These are phyloP conservation scores for Komagataella populi DNA, from an alignment of 805 yeast species.

Conservation along the genomic window DNA sequence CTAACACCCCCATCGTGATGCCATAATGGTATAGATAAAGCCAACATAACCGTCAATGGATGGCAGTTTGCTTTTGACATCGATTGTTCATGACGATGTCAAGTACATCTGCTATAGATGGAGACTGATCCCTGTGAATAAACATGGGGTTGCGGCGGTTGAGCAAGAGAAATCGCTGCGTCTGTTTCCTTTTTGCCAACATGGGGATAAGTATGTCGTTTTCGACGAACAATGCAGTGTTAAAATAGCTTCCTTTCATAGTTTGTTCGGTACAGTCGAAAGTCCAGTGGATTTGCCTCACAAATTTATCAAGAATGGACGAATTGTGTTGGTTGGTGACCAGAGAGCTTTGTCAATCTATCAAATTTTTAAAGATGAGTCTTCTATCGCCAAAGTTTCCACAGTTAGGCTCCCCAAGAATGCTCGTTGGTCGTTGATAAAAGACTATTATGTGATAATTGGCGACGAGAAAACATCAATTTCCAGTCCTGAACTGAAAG, in stretches of 20 bases:
- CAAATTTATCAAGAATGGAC: background rate
- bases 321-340: background rate
- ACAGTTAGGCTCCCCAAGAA: background rate
- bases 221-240: background rate
- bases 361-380: background rate
- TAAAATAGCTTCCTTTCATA: background rate
- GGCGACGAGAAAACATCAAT: background rate
- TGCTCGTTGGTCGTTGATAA: background rate
- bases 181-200: background rate
- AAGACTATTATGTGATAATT: background rate
- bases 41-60: background rate
- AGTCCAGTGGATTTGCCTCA: background rate
- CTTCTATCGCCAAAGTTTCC: background rate
- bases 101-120: background rate
- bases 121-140: background rate
- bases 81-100: background rate
- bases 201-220: background rate
- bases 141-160: background rate
- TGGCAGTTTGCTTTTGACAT: background rate
- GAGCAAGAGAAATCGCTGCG: background rate
- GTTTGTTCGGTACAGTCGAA: background rate
- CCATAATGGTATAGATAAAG: background rate
- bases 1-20: background rate
- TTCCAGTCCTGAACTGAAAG: background rate
- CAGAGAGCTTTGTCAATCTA: background rate